These are phyloP conservation scores for Cunninghamia lanceolata DNA, from an alignment of 75 land plant genomes.

Conservation along the genomic window DNA sequence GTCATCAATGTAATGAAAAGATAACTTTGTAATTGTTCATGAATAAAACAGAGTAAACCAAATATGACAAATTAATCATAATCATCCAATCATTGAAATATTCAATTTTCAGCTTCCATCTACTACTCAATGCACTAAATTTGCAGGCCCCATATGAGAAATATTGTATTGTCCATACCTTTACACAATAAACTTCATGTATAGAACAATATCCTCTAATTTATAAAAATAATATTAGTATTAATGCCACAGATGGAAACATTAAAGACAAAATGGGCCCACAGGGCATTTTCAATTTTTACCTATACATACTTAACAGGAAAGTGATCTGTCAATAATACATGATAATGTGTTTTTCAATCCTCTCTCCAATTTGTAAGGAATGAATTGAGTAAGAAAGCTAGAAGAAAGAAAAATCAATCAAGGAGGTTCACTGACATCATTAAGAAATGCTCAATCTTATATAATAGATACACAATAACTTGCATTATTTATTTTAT, in stretches of 20 bases:
- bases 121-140: not conserved
- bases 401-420: not conserved
- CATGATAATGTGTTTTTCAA: too few relatives aligned
- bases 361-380: not conserved
- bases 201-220: not conserved
- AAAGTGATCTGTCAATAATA: not conserved
- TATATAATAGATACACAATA: not conserved
- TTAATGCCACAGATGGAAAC: not conserved
- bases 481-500: not conserved
- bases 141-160: not conserved
- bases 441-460: not conserved
- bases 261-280: not conserved
- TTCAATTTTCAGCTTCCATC: not conserved
- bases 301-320: not conserved
- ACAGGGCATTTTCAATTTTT: not conserved
- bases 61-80: too few relatives aligned
- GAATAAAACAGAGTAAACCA: too few relatives aligned
- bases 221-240: not conserved
- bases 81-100: too few relatives aligned
- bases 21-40: not conserved
- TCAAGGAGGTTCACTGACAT: not conserved
- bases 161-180: not conserved
- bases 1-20: not conserved
- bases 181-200: not conserved
- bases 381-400: not conserved